phyloP scores from a whole-genome alignment of 1,284 basidiomycete genomes.

The Phellopilus nigrolimitatus region DNA sequence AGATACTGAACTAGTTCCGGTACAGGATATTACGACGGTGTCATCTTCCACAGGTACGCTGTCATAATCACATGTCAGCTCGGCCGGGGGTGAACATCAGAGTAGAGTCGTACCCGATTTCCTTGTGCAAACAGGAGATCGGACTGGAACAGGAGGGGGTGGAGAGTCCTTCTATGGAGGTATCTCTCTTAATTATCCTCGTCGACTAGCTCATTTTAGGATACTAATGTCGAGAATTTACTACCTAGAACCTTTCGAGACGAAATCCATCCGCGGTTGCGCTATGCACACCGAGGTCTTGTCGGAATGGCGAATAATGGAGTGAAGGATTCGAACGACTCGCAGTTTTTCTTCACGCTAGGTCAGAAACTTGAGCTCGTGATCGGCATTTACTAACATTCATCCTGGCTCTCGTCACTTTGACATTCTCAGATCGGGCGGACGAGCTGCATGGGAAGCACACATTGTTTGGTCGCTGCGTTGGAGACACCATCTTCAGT shows the following conservation, averaged over 20 bases:
- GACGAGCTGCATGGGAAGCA: slow-evolving; percentile 88
- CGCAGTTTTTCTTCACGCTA: slow-evolving; percentile 89
- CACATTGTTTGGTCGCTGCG: slow-evolving; percentile 77
- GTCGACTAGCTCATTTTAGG: slow-evolving; percentile 1
- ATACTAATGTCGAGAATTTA: not conserved
- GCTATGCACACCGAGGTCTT: slow-evolving; percentile 81
- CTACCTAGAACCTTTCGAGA: slow-evolving; percentile 79
- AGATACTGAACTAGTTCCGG: slow-evolving; percentile 3
- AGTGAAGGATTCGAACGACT: slow-evolving; percentile 78
- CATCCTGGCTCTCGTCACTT: not conserved
- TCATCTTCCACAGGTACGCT: slow-evolving; percentile 86
- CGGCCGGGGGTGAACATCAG: slow-evolving; percentile 53
- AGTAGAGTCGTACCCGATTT: slow-evolving; percentile 78
- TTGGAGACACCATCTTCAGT: slow-evolving; percentile 88
- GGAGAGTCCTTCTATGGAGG: slow-evolving; percentile 92
- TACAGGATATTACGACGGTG: slow-evolving; percentile 91
- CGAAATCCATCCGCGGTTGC: slow-evolving; percentile 89
- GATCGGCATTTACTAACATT: not conserved
- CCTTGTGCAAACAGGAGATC: slow-evolving; percentile 94
- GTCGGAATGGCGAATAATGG: slow-evolving; percentile 94
- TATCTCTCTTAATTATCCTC: slow-evolving; percentile 34
- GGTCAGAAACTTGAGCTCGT: slow-evolving; percentile 39
- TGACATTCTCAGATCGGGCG: slow-evolving; percentile 59
- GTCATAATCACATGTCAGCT: slow-evolving; percentile 13
- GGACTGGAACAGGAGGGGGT: slow-evolving; percentile 85